A percentile compares a stretch with the other conserved stretches of the same genome.
Conservation (phyloP, 148 eudicot species). For the Gaultheria prostrata region DNA sequence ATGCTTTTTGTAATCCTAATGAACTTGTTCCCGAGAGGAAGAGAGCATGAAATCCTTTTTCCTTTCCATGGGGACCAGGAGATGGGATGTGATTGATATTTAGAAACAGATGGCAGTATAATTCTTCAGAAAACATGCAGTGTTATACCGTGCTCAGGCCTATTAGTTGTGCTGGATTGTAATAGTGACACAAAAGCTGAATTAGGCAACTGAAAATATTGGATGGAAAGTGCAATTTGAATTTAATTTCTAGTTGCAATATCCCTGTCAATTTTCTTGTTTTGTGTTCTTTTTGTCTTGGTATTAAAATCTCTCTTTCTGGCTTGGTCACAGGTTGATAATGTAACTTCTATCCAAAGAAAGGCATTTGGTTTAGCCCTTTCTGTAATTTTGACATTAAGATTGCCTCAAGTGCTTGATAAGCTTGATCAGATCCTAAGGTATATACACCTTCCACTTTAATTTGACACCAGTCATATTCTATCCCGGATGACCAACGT, state of each 20-base stretch:
- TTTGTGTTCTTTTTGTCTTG: neutral
- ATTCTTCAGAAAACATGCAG: neutral
- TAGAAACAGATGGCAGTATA: neutral
- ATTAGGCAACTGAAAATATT: neutral
- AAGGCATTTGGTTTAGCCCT: conserved; percentile 86
- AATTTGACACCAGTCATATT: conserved; percentile 6
- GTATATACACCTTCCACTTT: conserved; percentile 30
- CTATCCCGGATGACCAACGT: neutral
- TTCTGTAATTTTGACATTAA: conserved; percentile 76
- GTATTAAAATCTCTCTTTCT: conserved; percentile 13
- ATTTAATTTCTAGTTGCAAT: neutral
- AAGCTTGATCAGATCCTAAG: conserved; percentile 89
- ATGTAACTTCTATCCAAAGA: conserved; percentile 64
- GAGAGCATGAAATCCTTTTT: neutral
- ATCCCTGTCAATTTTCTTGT: neutral
- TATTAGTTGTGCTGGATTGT: neutral
- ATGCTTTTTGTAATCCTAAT: neutral
- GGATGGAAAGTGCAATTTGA: neutral
- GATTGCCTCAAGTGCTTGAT: conserved; percentile 90
- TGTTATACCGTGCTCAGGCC: neutral
- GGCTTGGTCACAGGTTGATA: conserved; percentile 63
- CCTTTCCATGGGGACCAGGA: neutral
- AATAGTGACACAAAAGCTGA: neutral
- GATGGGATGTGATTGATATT: neutral
- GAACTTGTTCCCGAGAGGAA: neutral